Conservation (phyloP, 169 alveolate genomes). For the Ichthyophthirius multifiliis region DNA sequence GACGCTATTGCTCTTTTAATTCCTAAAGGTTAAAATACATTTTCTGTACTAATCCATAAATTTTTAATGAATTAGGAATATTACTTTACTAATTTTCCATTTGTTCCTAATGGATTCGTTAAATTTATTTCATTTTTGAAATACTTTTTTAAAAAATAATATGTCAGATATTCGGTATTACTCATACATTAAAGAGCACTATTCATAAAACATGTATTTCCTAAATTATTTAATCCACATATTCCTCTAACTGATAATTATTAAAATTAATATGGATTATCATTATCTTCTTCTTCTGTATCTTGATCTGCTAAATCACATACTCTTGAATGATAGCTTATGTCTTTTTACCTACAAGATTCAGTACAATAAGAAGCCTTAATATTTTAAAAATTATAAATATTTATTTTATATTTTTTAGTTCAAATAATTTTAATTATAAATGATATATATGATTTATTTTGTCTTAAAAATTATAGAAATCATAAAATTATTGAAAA, state of each 20-base stretch:
- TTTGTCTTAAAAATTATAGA: too few relatives aligned
- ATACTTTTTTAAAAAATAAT: slow-evolving; percentile 15
- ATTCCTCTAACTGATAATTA: neutral
- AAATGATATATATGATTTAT: too few relatives aligned
- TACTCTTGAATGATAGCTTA: slow-evolving; percentile 14
- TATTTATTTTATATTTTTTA: too few relatives aligned
- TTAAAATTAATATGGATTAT: neutral
- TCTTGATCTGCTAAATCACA: slow-evolving; percentile 36
- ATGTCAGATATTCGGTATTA: slow-evolving; percentile 35
- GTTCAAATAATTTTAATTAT: too few relatives aligned
- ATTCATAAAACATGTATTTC: slow-evolving; percentile 79
- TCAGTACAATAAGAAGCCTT: slow-evolving; percentile 37
- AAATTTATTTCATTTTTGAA: slow-evolving; percentile 36
- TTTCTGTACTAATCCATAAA: slow-evolving; percentile 24
- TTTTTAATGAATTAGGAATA: slow-evolving; percentile 39
- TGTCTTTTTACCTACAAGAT: slow-evolving; percentile 25
- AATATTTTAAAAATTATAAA: too few relatives aligned
- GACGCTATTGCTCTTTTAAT: slow-evolving; percentile 38
- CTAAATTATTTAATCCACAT: slow-evolving; percentile 65
- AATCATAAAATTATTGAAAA: too few relatives aligned
- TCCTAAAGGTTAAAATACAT: slow-evolving; percentile 41
- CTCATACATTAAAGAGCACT: slow-evolving; percentile 61
- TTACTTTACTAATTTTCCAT: slow-evolving; percentile 43
- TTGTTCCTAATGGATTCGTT: slow-evolving; percentile 40
- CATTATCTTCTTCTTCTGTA: slow-evolving; percentile 5